Evolutionary conservation across 1,284 basidiomycete genomes (phyloP).

Genomic region (Vanrija sp.): DNA sequence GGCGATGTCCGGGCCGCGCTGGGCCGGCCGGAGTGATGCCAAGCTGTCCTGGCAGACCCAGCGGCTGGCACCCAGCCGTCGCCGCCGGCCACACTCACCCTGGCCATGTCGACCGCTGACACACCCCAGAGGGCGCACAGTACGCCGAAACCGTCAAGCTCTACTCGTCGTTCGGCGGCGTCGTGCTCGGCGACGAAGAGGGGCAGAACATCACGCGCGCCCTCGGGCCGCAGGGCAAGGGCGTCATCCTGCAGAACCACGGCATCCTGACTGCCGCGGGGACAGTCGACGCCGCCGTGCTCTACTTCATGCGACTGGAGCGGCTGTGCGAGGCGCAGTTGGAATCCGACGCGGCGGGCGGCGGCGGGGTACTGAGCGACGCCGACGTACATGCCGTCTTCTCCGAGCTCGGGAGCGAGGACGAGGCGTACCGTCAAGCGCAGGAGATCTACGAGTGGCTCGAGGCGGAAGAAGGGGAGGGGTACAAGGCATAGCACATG

Average conservation of each 20-base stretch:
- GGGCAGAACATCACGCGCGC: constrained; percentile 43
- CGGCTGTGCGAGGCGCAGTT: constrained; percentile 34
- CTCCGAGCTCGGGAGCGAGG: constrained; percentile 53
- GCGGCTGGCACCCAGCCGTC: too few species aligned
- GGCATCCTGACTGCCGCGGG: constrained; percentile 27
- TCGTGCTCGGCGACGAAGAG: constrained; percentile 48
- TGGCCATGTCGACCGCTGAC: too few species aligned
- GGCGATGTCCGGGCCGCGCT: too few species aligned
- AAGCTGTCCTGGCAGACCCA: too few species aligned
- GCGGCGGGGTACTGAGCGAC: constrained; percentile 57
- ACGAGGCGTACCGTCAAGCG: constrained; percentile 28
- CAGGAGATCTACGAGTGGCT: constrained; percentile 23
- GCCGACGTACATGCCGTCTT: constrained; percentile 59
- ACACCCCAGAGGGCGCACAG: constrained; percentile 15
- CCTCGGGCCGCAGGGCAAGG: constrained; percentile 42
- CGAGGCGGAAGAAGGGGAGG: constrained; percentile 12
- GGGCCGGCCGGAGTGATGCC: too few species aligned
- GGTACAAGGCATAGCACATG: constrained; percentile 13
- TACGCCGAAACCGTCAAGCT: constrained; percentile 40
- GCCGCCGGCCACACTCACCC: too few species aligned
- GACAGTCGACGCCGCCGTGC: constrained; percentile 28
- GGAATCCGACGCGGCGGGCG: constrained; percentile 27
- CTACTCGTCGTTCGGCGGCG: constrained; percentile 45
- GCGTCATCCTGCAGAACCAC: constrained; percentile 44
- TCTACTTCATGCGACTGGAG: constrained; percentile 31